A percentile compares a stretch with the other conserved stretches of the same genome.
Evolutionary conservation across 2,329 filamentous ascomycete species (phyloP).

Genomic region (Parastagonospora nodorum): DNA sequence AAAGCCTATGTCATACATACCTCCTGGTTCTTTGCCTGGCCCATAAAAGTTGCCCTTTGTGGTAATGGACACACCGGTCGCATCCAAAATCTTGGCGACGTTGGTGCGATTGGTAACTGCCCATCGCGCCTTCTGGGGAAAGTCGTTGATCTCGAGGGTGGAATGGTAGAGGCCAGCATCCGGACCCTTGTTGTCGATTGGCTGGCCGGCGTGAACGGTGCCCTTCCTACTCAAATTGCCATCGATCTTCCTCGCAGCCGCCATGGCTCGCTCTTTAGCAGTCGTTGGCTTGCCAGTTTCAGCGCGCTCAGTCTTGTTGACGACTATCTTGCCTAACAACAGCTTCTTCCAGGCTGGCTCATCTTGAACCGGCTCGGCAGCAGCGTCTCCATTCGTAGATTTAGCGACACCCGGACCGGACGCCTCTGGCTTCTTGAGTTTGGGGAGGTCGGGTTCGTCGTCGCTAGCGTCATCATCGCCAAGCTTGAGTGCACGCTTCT

Average conservation of each 20-base stretch:
- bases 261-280: constrained; percentile 77
- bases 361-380: constrained; percentile 21
- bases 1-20: constrained; percentile 29
- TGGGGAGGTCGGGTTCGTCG: constrained; percentile 67
- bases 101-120: constrained; percentile 98
- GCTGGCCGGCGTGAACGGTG: constrained; percentile 86
- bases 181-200: constrained; percentile 97
- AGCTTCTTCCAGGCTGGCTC: constrained; percentile 39
- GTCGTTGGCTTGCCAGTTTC: constrained; percentile 63
- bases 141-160: constrained; percentile 98
- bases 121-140: constrained; percentile 98
- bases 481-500: constrained; percentile 77
- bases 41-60: constrained; percentile 94
- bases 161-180: constrained; percentile 97
- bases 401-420: constrained; percentile 44
- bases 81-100: constrained; percentile 95
- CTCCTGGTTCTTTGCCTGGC: constrained; percentile 76
- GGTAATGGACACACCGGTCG: constrained; percentile 93
- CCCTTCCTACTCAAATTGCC: constrained; percentile 86
- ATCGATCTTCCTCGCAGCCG: constrained; percentile 91
- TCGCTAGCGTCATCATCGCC: constrained; percentile 87
- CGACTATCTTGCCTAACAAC: constrained; percentile 72
- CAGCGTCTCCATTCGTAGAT: constrained; percentile 19
- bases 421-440: constrained; percentile 62
- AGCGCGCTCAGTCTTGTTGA: constrained; percentile 70